Percentiles rank a stretch among this genome's conserved stretches.
phyloP scores from a whole-genome alignment of 2,329 filamentous ascomycete genomes.

The Colletotrichum melonis region DNA sequence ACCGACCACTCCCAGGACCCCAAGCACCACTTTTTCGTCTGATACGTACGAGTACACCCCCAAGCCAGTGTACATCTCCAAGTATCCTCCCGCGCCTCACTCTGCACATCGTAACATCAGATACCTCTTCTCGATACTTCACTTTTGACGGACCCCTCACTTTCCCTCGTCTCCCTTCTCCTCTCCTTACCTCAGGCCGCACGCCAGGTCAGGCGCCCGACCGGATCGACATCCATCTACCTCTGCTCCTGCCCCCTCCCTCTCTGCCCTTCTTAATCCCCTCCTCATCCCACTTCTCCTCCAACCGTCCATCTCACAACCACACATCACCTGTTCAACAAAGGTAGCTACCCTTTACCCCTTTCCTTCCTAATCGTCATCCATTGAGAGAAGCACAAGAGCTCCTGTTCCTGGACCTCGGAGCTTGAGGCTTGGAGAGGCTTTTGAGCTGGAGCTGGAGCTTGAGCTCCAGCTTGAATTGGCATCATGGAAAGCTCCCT shows the following conservation, averaged over 20 bases:
- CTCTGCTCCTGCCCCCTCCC: conserved; percentile 7
- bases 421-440: background rate
- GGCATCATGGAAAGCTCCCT: background rate
- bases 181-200: conserved; percentile 17
- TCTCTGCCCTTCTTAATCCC: conserved; percentile 27
- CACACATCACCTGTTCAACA: conserved; percentile 24
- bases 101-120: background rate
- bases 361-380: background rate
- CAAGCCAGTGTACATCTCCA: background rate
- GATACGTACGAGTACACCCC: background rate
- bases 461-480: background rate
- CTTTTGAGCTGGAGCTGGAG: background rate
- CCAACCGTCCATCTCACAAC: conserved; percentile 10
- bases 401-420: background rate
- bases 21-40: background rate
- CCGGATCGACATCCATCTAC: conserved; percentile 29
- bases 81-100: background rate
- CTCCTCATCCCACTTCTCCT: conserved; percentile 25
- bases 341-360: conserved; percentile 15
- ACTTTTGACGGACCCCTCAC: background rate
- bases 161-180: background rate
- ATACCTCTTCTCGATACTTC: conserved; percentile 4
- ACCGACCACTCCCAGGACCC: background rate
- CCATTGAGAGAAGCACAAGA: background rate
- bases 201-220: conserved; percentile 23